Conservation (phyloP, 1,284 basidiomycete genomes). For the Cryptococcus maquisensis region DNA sequence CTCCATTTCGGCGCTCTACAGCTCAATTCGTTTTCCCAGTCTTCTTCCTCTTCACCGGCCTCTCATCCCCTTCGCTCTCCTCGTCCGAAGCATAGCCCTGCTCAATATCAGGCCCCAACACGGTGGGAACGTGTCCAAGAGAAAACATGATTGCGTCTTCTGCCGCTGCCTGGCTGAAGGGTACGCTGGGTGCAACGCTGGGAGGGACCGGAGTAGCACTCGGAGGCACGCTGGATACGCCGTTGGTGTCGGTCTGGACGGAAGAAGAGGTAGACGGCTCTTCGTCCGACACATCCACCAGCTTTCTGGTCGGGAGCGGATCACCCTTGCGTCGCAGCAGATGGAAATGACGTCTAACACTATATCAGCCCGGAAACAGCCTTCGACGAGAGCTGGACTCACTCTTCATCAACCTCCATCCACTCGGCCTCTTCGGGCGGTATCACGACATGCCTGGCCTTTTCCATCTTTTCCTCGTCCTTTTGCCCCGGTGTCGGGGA, state of each 20-base stretch:
- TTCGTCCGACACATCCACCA: neutral
- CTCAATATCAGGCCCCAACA: neutral
- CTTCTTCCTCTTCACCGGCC: neutral
- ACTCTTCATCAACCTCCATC: slow-evolving; percentile 10
- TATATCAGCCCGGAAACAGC: neutral
- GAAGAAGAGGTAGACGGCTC: neutral
- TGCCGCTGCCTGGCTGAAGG: neutral
- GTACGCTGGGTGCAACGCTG: neutral
- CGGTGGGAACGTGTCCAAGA: neutral
- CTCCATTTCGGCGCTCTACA: too few relatives aligned
- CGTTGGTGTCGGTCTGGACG: neutral
- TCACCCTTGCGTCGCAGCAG: neutral
- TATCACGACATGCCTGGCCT: slow-evolving; percentile 1
- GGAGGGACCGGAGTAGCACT: neutral
- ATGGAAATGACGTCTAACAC: neutral
- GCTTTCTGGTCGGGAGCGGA: neutral
- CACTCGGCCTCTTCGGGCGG: slow-evolving; percentile 13
- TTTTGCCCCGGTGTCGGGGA: neutral
- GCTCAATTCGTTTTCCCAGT: neutral
- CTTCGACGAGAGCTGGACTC: neutral
- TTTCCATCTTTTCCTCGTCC: slow-evolving; percentile 1
- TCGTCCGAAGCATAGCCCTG: neutral
- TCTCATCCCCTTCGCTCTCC: neutral
- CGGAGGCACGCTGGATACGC: neutral
- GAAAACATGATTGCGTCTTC: too few relatives aligned